Percentiles rank a stretch among this genome's conserved stretches.
phyloP scores from a whole-genome alignment of 805 yeast species.

The Pichia nakasei region DNA sequence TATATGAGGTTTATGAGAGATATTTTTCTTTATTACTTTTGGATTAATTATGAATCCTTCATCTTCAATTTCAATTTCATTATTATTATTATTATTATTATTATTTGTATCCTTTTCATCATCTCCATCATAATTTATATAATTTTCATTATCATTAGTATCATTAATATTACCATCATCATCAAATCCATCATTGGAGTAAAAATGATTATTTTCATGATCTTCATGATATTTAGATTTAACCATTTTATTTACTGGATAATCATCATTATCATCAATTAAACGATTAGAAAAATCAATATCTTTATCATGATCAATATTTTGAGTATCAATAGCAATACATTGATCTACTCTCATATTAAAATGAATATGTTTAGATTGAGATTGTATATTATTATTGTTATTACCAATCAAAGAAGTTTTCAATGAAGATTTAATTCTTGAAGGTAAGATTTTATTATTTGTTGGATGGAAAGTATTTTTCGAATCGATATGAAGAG shows the following conservation, averaged over 20 bases:
- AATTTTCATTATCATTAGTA: neutral
- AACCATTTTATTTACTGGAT: slow-evolving; percentile 9
- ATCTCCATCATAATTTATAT: slow-evolving; percentile 10
- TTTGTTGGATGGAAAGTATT: slow-evolving; percentile 7
- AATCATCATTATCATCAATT: slow-evolving; percentile 24
- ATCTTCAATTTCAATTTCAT: slow-evolving; percentile 17
- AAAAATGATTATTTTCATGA: slow-evolving; percentile 5
- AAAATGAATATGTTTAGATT: slow-evolving; percentile 72
- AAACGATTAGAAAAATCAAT: slow-evolving; percentile 13
- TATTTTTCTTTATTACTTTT: slow-evolving; percentile 11
- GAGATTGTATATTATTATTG: neutral
- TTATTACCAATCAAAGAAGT: slow-evolving; percentile 5
- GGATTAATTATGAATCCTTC: slow-evolving; percentile 21
- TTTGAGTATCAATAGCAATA: slow-evolving; percentile 48
- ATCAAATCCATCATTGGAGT: slow-evolving; percentile 1
- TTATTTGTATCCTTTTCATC: slow-evolving; percentile 10
- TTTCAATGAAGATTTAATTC: slow-evolving; percentile 11
- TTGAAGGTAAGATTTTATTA: neutral
- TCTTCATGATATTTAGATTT: slow-evolving; percentile 11
- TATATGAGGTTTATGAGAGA: slow-evolving; percentile 23
- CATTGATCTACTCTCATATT: slow-evolving; percentile 94
- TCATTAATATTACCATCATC: neutral
- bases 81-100: neutral
- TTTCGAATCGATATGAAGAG: neutral
- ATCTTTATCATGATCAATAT: slow-evolving; percentile 1